Percentiles rank a stretch among this genome's conserved stretches.
Conservation (phyloP, 768 basidiomycete genomes). For the Solioccasus polychromus region DNA sequence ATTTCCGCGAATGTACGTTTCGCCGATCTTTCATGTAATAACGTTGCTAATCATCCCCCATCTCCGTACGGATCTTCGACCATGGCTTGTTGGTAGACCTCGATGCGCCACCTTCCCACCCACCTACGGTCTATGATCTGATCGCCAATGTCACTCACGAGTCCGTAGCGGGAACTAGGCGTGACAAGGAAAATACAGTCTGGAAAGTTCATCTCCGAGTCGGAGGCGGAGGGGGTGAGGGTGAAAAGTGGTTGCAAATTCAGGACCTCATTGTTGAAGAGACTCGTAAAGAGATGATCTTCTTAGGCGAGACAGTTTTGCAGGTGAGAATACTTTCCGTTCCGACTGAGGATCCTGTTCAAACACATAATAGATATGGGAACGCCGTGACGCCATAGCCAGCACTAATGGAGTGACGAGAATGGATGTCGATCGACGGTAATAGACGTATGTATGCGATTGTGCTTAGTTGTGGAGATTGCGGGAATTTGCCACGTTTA, state of each 20-base stretch:
- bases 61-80: conserved; percentile 25
- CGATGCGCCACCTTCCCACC: conserved; percentile 59
- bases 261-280: conserved; percentile 97
- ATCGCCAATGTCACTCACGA: conserved; percentile 95
- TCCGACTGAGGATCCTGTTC: conserved; percentile 9
- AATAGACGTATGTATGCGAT: conserved; percentile 3
- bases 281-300: conserved; percentile 96
- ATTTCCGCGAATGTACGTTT: conserved; percentile 85
- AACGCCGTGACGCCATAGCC: conserved; percentile 40
- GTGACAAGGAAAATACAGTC: conserved; percentile 85
- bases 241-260: conserved; percentile 94
- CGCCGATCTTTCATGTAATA: conserved; percentile 21
- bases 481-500: conserved; percentile 22
- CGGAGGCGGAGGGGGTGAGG: conserved; percentile 71
- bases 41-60: conserved; percentile 18
- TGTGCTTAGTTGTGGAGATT: conserved; percentile 27
- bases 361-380: conserved; percentile 53
- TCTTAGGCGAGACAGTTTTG: conserved; percentile 92
- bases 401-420: conserved; percentile 12
- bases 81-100: conserved; percentile 54
- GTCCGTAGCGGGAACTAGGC: conserved; percentile 92
- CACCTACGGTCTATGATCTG: conserved; percentile 83
- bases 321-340: conserved; percentile 55
- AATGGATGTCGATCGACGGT: conserved; percentile 35
- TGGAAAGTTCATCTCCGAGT: conserved; percentile 91